phyloP scores from a whole-genome alignment of 768 basidiomycete genomes.

The Sporobolomyces phaffii region DNA sequence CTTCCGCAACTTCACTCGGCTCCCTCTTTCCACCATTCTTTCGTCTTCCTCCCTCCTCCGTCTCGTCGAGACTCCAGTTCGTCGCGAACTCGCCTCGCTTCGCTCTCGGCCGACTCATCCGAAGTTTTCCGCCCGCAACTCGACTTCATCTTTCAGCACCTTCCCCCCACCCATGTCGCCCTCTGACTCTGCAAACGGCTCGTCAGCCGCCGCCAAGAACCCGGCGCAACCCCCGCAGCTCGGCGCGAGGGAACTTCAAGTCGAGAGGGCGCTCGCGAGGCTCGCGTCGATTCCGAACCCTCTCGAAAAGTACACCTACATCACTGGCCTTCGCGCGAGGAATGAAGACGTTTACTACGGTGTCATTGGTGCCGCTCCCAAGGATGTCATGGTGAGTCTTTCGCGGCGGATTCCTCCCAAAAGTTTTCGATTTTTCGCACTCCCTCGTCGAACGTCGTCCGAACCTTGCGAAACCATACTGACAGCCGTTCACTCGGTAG shows the following conservation, averaged over 20 bases:
- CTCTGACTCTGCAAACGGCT: not conserved
- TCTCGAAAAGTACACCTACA: slow-evolving; percentile 78
- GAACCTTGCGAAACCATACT: too few species aligned
- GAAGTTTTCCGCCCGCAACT: too few species aligned
- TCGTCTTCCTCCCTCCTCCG: not conserved
- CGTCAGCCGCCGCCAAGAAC: not conserved
- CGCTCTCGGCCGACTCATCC: not conserved
- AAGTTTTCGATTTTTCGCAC: not conserved
- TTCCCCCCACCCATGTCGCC: not conserved
- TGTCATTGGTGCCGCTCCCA: slow-evolving; percentile 65
- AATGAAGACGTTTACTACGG: slow-evolving; percentile 73
- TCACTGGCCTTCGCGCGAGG: slow-evolving; percentile 65
- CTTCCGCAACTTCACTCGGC: not conserved
- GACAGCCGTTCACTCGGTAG: too few species aligned
- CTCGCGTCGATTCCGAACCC: slow-evolving; percentile 21
- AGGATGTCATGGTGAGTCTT: slow-evolving; percentile 49
- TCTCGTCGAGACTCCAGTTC: not conserved
- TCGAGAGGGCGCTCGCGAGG: slow-evolving; percentile 38
- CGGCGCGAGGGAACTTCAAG: slow-evolving; percentile 30
- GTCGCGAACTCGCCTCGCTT: not conserved
- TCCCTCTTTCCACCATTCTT: not conserved
- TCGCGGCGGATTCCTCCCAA: not conserved
- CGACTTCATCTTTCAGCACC: not conserved
- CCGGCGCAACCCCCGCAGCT: not conserved
- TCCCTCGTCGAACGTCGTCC: too few species aligned